These are phyloP conservation scores for Curvularia eragrostidis DNA, from an alignment of 2,329 filamentous ascomycete species.

Conservation along the genomic window DNA sequence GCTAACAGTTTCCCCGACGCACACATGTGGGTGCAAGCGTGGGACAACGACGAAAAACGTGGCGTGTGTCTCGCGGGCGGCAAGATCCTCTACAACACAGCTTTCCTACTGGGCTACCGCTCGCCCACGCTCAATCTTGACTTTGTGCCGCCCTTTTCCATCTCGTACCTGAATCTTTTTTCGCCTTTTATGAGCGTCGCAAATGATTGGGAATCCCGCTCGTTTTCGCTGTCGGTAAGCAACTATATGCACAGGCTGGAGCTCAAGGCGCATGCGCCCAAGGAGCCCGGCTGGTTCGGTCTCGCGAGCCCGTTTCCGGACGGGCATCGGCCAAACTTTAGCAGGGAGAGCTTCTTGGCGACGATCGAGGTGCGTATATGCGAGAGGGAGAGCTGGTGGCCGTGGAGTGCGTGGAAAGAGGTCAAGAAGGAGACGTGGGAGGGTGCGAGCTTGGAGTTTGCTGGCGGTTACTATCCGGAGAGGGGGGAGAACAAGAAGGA, in stretches of 20 bases:
- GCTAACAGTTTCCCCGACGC: conserved; percentile 55
- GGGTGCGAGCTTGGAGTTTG: conserved; percentile 57
- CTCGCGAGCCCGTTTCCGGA: conserved; percentile 56
- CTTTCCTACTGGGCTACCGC: conserved; percentile 57
- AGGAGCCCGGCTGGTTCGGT: conserved; percentile 54
- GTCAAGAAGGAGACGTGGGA: conserved; percentile 52
- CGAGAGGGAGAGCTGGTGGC: conserved; percentile 47
- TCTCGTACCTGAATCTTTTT: conserved; percentile 38
- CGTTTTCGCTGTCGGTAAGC: conserved; percentile 49
- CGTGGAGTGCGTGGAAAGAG: conserved; percentile 49
- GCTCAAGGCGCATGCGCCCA: conserved; percentile 51
- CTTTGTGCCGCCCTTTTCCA: conserved; percentile 55
- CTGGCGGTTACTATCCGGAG: conserved; percentile 55
- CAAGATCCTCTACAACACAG: conserved; percentile 47
- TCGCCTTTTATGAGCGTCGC: conserved; percentile 54
- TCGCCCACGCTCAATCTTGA: conserved; percentile 47
- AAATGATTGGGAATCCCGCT: conserved; percentile 51
- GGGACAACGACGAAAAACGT: conserved; percentile 23
- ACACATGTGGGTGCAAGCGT: conserved; percentile 49
- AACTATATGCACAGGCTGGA: conserved; percentile 52
- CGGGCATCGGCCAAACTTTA: conserved; percentile 54
- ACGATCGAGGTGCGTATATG: conserved; percentile 53
- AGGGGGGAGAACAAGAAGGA: conserved; percentile 49
- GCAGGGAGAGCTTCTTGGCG: conserved; percentile 57
- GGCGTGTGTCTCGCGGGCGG: conserved; percentile 45